Evolutionary conservation across 202 grass and related monocot genomes (phyloP), one percentile per base, ranked within the genome.

Genomic region (Panicum virgatum): DNA sequence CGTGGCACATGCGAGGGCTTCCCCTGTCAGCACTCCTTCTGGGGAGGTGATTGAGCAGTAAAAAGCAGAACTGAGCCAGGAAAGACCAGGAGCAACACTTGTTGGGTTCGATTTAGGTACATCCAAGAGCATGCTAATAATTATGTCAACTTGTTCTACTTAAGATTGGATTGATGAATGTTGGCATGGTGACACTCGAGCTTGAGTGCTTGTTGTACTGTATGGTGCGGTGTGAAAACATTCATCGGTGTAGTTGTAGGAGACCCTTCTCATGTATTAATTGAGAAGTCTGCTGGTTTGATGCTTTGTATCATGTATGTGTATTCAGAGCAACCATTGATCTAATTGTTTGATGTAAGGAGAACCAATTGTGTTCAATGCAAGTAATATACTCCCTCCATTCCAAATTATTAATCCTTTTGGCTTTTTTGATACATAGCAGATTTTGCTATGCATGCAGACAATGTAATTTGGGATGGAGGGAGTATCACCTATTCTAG

Each of bases 21-120:
- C 76, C 11, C 57, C 77, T 3, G 72, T 73, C 9, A 42, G 68
- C 2, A 83, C 59, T 18, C 68, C 79, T 40, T 61, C 63, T 8
- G 88, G 88, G 0, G 84, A 90, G 38, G 84, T 86, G 0, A 69
- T 90, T 3, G 86, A 88, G 69, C 52, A 69, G 29, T 88, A 75
- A 46, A 37, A 16, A 12, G 1, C 14, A 27, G 16, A 30, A 59
- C 51, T 3, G 27, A n/a, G 42, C 18, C 64, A 32, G 38, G 3
- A 9, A 11, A n/a, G 14, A 26, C 0, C 26, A 42, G n/a, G 14
- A 67, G 4, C 14, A 45, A 8, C 57, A 43, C 18, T 48, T 1
- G 12, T 16, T 69, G 5, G 66, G 67, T 52, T 43, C 0, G 16
- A 72, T 52, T 62, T 10, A 8, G 46, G 23, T 38, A 5, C 12